phyloP scores from a whole-genome alignment of 371 early-diverging fungal genomes.

The Gilbertella persicaria region DNA sequence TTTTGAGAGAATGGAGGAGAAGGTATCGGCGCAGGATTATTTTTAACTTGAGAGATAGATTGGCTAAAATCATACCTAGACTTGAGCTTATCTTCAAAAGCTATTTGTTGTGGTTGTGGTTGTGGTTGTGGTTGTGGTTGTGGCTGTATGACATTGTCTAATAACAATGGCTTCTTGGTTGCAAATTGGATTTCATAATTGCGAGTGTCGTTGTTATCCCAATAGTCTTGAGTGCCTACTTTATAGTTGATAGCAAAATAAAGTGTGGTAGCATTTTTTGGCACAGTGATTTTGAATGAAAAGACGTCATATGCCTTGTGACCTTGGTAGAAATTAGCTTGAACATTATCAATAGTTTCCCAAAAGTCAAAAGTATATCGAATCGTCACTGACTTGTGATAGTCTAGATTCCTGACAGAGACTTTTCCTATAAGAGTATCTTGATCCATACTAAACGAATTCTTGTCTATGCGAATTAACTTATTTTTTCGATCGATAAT shows the following conservation, averaged over 20 bases:
- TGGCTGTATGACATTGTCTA: too few relatives aligned
- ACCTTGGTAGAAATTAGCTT: slow-evolving; percentile 16
- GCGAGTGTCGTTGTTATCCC: slow-evolving; percentile 28
- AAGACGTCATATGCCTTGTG: slow-evolving; percentile 21
- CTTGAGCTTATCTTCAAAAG: slow-evolving; percentile 6
- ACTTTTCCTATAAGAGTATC: slow-evolving; percentile 39
- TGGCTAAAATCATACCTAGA: slow-evolving; percentile 26
- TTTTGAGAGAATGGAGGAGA: neutral
- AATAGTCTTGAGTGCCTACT: slow-evolving; percentile 27
- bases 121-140: neutral
- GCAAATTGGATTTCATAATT: slow-evolving; percentile 24
- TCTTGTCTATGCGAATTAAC: slow-evolving; percentile 20
- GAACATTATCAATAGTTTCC: slow-evolving; percentile 41
- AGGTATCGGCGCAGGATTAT: neutral
- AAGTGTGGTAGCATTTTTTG: slow-evolving; percentile 28
- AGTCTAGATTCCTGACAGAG: slow-evolving; percentile 73
- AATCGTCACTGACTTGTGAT: slow-evolving; percentile 66
- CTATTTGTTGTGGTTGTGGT: neutral
- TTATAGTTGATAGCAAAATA: slow-evolving; percentile 38
- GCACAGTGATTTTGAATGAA: slow-evolving; percentile 26
- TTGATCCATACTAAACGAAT: slow-evolving; percentile 4
- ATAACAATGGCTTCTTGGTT: neutral
- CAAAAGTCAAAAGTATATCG: slow-evolving; percentile 70
- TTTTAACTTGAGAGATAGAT: slow-evolving; percentile 19
- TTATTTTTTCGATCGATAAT: slow-evolving; percentile 27